Conservation (phyloP, 164 flowering plant genomes). For the Protea cynaroides region DNA sequence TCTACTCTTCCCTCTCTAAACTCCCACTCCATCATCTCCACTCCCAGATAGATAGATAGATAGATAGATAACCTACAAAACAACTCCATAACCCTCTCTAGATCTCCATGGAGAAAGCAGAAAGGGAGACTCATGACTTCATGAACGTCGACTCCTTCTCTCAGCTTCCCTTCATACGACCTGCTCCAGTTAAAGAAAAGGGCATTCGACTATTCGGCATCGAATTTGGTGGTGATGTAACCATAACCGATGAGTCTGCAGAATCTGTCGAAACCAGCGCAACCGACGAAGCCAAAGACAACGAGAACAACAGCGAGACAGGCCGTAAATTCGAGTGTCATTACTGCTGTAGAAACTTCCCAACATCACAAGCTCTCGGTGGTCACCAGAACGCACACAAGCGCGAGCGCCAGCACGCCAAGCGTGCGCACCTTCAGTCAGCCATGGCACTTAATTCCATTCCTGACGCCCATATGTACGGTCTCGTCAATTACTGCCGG, state of each 20-base stretch:
- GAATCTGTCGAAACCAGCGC: slow-evolving; percentile 25
- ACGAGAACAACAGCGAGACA: slow-evolving; percentile 11
- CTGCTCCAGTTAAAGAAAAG: slow-evolving; percentile 47
- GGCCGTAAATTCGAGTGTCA: slow-evolving; percentile 73
- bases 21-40: too few relatives aligned
- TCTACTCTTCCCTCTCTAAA: neutral
- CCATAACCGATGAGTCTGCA: slow-evolving; percentile 15
- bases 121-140: slow-evolving; percentile 77
- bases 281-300: slow-evolving; percentile 11
- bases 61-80: too few relatives aligned
- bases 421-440: slow-evolving; percentile 76
- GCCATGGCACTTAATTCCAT: slow-evolving; percentile 42
- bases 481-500: slow-evolving; percentile 36
- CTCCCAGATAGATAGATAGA: too few relatives aligned
- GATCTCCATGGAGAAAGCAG: slow-evolving; percentile 50
- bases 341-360: slow-evolving; percentile 85
- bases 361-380: slow-evolving; percentile 90
- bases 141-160: slow-evolving; percentile 97
- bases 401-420: slow-evolving; percentile 84
- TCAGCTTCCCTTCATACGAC: slow-evolving; percentile 85
- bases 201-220: slow-evolving; percentile 82
- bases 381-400: slow-evolving; percentile 98
- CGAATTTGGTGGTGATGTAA: slow-evolving; percentile 39
- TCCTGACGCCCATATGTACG: slow-evolving; percentile 45
- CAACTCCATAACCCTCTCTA: neutral